These are phyloP conservation scores for Tricholoma terreum DNA, from an alignment of 768 basidiomycete genomes.

Conservation along the genomic window DNA sequence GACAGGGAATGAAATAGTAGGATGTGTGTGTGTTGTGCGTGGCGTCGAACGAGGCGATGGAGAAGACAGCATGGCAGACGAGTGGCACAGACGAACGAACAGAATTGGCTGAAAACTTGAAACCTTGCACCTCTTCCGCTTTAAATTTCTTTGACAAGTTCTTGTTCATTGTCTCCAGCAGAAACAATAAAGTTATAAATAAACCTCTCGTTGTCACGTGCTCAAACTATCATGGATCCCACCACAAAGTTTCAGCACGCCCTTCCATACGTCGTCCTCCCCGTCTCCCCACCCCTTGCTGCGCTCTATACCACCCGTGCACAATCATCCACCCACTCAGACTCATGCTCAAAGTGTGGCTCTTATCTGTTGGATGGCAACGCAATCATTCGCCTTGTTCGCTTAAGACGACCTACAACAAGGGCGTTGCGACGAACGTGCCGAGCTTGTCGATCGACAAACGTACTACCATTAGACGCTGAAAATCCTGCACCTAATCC, in stretches of 20 bases:
- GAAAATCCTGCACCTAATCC: background rate
- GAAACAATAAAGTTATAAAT: constrained; percentile 14
- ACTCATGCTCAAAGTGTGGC: constrained; percentile 54
- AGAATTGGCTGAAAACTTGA: too few species aligned
- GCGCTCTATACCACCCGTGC: constrained; percentile 55
- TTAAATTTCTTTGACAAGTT: constrained; percentile 4
- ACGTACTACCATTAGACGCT: constrained; percentile 17
- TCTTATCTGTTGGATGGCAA: constrained; percentile 41
- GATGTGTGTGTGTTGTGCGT: constrained; percentile 25
- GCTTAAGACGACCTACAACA: constrained; percentile 20
- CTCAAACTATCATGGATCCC: constrained; percentile 12
- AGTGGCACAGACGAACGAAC: too few species aligned
- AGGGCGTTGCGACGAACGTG: constrained; percentile 28
- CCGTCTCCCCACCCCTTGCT: constrained; percentile 55
- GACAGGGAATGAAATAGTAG: constrained; percentile 28
- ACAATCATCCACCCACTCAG: constrained; percentile 20
- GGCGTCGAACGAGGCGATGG: constrained; percentile 29
- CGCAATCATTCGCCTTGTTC: constrained; percentile 33
- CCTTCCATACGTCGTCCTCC: constrained; percentile 46
- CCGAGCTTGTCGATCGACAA: constrained; percentile 25
- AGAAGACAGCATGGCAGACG: constrained; percentile 18
- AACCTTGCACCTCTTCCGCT: constrained; percentile 5
- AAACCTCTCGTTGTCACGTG: constrained; percentile 6
- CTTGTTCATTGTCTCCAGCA: constrained; percentile 20
- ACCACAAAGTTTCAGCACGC: constrained; percentile 46